Percentiles rank a stretch among this genome's conserved stretches.
These are phyloP conservation scores for Hemisphaericaspora nanyangensis DNA, from an alignment of 805 yeast species.

Conservation along the genomic window DNA sequence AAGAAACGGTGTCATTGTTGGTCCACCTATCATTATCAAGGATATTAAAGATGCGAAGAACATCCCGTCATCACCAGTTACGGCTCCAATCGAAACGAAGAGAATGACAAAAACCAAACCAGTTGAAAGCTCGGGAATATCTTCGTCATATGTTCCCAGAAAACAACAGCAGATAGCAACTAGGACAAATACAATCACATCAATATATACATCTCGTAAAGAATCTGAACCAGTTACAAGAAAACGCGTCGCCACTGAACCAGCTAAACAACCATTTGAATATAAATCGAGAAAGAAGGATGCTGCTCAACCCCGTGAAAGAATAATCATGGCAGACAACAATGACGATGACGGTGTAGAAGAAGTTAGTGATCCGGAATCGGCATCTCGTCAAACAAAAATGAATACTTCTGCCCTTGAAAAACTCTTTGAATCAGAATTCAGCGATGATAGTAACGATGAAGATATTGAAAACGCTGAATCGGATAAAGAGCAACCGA, in stretches of 20 bases:
- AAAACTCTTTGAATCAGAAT: constrained; percentile 27
- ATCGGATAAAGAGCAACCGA: constrained; percentile 10
- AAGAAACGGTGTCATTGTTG: constrained; percentile 29
- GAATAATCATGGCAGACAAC: constrained; percentile 29
- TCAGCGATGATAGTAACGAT: constrained; percentile 12
- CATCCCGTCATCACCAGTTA: constrained; percentile 6
- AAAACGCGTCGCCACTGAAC: constrained; percentile 12
- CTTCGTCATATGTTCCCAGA: constrained; percentile 29
- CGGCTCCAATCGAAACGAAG: constrained; percentile 7
- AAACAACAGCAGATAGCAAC: constrained; percentile 12
- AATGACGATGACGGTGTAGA: constrained; percentile 12
- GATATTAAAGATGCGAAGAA: not conserved
- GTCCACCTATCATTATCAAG: constrained; percentile 16
- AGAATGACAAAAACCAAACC: constrained; percentile 1
- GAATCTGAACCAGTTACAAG: constrained; percentile 3
- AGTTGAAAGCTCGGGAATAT: constrained; percentile 13
- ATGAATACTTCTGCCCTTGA: constrained; percentile 20
- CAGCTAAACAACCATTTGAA: constrained; percentile 14
- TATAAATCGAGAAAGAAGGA: constrained; percentile 37
- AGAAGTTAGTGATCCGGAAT: constrained; percentile 5
- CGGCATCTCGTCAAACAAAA: constrained; percentile 1
- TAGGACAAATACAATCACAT: constrained; percentile 8
- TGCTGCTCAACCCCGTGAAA: constrained; percentile 26
- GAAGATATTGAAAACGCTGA: not conserved
- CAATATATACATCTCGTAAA: constrained; percentile 19